Evolutionary conservation across 306 rosid species (phyloP).

Genomic region (Arachis hypogaea): DNA sequence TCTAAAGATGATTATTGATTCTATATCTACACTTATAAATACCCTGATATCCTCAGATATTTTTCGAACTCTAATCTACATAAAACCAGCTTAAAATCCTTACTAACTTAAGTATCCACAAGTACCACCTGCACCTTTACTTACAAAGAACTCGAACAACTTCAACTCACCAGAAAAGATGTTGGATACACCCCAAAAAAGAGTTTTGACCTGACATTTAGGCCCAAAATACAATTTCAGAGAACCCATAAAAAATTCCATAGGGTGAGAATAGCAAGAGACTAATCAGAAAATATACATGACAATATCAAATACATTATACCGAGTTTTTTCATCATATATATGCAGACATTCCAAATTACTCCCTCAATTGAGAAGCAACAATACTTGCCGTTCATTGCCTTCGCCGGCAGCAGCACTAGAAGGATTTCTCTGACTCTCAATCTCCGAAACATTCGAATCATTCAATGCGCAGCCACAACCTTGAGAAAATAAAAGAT

Average conservation of each 20-base stretch:
- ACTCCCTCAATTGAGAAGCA: slow-evolving; percentile 75
- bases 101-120: too few relatives aligned
- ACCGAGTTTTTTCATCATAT: slow-evolving; percentile 73
- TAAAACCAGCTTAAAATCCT: too few relatives aligned
- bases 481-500: slow-evolving; percentile 86
- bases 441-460: slow-evolving; percentile 53
- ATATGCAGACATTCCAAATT: slow-evolving; percentile 53
- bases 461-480: slow-evolving; percentile 71
- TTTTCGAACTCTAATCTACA: too few relatives aligned
- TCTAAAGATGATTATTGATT: too few relatives aligned
- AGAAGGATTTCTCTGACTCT: slow-evolving; percentile 61
- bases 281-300: background rate
- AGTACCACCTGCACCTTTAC: too few relatives aligned
- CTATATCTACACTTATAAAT: too few relatives aligned
- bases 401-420: slow-evolving; percentile 45
- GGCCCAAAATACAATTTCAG: too few relatives aligned
- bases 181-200: too few relatives aligned
- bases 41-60: too few relatives aligned
- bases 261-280: background rate
- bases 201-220: too few relatives aligned
- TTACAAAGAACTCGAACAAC: too few relatives aligned
- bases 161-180: too few relatives aligned
- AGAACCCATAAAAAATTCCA: background rate
- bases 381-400: slow-evolving; percentile 72
- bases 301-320: slow-evolving; percentile 44